Base-by-base conservation (phyloP, 495 filamentous ascomycete genomes). In the Cryomyces minteri region DNA sequence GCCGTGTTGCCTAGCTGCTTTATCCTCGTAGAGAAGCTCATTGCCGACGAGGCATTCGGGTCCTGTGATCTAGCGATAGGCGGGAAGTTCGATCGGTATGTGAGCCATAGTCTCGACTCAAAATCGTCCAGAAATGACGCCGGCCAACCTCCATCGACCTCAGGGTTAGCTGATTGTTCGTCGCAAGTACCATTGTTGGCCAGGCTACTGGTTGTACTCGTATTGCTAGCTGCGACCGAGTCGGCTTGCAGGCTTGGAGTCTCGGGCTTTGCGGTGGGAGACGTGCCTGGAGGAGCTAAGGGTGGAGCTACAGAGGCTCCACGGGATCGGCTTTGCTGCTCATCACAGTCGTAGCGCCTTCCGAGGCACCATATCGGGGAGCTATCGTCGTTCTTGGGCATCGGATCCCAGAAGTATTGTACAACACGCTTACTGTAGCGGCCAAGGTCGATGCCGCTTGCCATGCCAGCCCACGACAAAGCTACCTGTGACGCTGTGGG, bases 371-470 rank as follows among this genome's bases (percentile, higher is more conserved):
- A 99, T 52, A 94, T 84, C 4, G 79, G 70, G 31, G 70, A 67
- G 43, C 76, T 68, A 44, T 81, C 68, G 54, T 93, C 84, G 59
- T 95, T 94, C 52, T 72, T 74, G 29, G 90, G 88, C 52, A 88
- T 79, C 0, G 88, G 86, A 51, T 96, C 92, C 85, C 88, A 99
- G 51, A 96, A 84, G 64, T 82, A 87, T 55, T 88, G 82, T 31
- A 95, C 76, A 47, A 98, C 74, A 47, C 83, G 78, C 61, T 85
- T 86, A 48, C 55, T 57, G 65, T 74, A 82, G 54, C 72, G 70
- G 48, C 72, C 69, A 55, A 81, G 62, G 51, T 82, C 73, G 18
- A 73, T 67, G 43, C 62, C 70, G 39, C 68, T 69, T 25, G 18
- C 18, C 18, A 25, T 25, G 18, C 18, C 18, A 2, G 18, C 18